Conservation (phyloP, 2,329 filamentous ascomycete species). For the Raffaelea albimanens region DNA sequence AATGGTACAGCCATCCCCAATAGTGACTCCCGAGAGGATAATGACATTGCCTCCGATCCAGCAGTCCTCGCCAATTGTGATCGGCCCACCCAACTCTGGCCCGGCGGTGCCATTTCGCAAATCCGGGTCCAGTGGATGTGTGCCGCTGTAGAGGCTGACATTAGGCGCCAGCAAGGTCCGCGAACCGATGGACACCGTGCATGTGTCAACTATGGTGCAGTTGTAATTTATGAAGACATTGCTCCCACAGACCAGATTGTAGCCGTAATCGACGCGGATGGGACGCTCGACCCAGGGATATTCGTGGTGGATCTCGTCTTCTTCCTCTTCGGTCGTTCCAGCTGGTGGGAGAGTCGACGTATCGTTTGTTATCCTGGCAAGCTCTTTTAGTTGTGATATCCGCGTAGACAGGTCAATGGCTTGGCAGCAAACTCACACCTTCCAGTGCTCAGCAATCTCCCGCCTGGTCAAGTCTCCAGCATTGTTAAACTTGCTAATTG, state of each 20-base stretch:
- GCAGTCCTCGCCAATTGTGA: constrained; percentile 70
- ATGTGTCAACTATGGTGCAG: constrained; percentile 67
- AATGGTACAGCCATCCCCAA: constrained; percentile 63
- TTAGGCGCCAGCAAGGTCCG: constrained; percentile 71
- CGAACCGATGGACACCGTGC: constrained; percentile 61
- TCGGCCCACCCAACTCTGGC: constrained; percentile 63
- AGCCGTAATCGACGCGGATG: constrained; percentile 66
- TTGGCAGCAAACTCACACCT: too few relatives aligned
- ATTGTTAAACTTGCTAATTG: constrained; percentile 52
- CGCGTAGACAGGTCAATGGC: too few relatives aligned
- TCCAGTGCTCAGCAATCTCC: constrained; percentile 56
- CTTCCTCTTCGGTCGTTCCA: constrained; percentile 46
- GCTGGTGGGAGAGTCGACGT: constrained; percentile 54
- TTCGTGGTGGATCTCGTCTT: constrained; percentile 53
- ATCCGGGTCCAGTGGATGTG: constrained; percentile 66
- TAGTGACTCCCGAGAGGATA: constrained; percentile 65
- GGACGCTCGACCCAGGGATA: constrained; percentile 62
- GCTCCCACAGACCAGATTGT: constrained; percentile 58
- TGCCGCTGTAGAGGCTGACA: constrained; percentile 63
- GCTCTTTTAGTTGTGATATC: too few relatives aligned
- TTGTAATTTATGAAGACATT: constrained; percentile 68
- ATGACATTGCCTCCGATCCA: constrained; percentile 65
- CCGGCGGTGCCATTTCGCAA: constrained; percentile 64
- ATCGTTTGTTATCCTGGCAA: constrained; percentile 49
- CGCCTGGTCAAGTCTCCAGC: constrained; percentile 46